Base-by-base conservation (phyloP, 805 yeast species). In the Wickerhamia fluorescens region DNA sequence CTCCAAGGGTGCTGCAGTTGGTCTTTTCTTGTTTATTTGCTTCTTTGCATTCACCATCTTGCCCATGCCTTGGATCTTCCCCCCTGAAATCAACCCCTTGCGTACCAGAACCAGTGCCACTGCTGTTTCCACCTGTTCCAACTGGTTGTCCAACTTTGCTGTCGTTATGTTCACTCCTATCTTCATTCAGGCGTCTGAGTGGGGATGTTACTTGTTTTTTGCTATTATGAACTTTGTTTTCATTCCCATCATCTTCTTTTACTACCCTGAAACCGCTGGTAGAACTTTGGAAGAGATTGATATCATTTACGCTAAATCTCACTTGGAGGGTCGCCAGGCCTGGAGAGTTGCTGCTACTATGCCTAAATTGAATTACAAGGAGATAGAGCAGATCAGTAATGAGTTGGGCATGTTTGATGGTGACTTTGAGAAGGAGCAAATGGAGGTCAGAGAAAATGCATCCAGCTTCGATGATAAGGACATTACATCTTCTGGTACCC, bases 231-330 rank as follows among this genome's bases (percentile, higher is more conserved):
- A 39, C 54, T 49, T 37, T 49, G 46, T 36, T 36, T 56, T 44
- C 34, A 53, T 75, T 30, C 83, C 85, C 18, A 56, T 78, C 35
- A 74, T 74, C 37, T 76, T 58, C 58, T 61, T 54, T 52, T 62
- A 49, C 51, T 65, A 56, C 58, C 66, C 64, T 23, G 68, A 58
- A 44, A 61, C 66, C 19, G 68, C 60, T 24, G 70, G 64, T 27
- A 53, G 66, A 48, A 40, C 57, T 20, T 60, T 62, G 51, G 67
- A 61, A 51, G 71, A 66, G 45, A 57, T 60, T 32, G 68, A 65
- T 49, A 75, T 77, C 47, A 75, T 80, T 32, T 74, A 63, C 38
- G 82, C 83, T 45, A 73, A 71, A 56, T 71, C 81, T 6, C 54
- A 67, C 40, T 65, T 56, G 25, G 87, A 80, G 36, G 66, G 67